Evolutionary conservation across 148 eudicot species (phyloP), one percentile per base, ranked within the genome.

Genomic region (Rhododendron molle): DNA sequence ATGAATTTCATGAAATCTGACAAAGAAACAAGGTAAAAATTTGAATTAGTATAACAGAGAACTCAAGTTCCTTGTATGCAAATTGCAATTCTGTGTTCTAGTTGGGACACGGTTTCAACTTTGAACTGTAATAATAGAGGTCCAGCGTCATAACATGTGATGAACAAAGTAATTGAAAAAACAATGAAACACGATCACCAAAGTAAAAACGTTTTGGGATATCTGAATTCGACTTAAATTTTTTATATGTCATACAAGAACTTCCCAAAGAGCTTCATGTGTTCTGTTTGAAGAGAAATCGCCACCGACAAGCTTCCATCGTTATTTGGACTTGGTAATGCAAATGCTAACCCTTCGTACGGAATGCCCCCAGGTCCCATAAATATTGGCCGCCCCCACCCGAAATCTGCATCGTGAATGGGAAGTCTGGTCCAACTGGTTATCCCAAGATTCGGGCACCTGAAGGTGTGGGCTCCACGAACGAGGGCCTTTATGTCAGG

Each of bases 301-400:
- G 91, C 93, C 6, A 91, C 82, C 0, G 92, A 90, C 50, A 90
- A 76, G 84, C 88, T 91, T 82, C 93, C 89, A 83, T 91, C 93
- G 52, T 88, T 90, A 7, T 79, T 76, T 7, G 92, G 84, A 44
- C 91, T 91, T 2, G 93, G 93, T 38, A 91, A 86, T 43, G 88
- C 89, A 56, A 88, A 90, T 38, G 89, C 87, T 44, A 88, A 52
- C 34, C 93, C 93, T 86, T 91, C 93, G 30, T 90, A 90, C 7
- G 90, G 86, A 20, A 91, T 91, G 54, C 88, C 88, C 21, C 87
- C 92, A 12, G 91, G 92, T 38, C 92, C 92, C 88, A 85, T 89
- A 47, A 86, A 87, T 43, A 90, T 85, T 0, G 90, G 92, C 46
- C 88, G 32, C 3, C 92, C 92, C 92, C 92, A 90, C 2, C 92